A percentile compares a stretch with the other conserved stretches of the same genome.
phyloP scores from a whole-genome alignment of 1,139 yeast species.

The Schwanniomyces etchellsii region DNA sequence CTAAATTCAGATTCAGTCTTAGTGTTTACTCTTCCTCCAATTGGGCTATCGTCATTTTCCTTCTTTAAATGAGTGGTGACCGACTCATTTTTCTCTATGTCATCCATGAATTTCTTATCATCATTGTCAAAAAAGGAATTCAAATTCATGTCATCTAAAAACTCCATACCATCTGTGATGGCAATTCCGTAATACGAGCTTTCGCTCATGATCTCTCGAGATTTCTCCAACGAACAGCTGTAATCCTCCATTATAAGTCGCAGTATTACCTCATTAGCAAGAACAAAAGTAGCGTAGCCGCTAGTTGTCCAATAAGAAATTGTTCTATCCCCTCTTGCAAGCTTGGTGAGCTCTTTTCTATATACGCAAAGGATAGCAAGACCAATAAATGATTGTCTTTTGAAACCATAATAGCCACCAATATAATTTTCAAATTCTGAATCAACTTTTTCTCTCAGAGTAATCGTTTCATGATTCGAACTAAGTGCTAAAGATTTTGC shows the following conservation, averaged over 20 bases:
- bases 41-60: too few relatives aligned
- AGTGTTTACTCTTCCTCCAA: too few relatives aligned
- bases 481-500: slow-evolving; percentile 36
- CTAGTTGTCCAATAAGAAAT: slow-evolving; percentile 57
- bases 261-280: slow-evolving; percentile 60
- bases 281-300: slow-evolving; percentile 51
- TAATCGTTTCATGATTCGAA: slow-evolving; percentile 39
- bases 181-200: slow-evolving; percentile 55
- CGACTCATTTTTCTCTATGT: too few relatives aligned
- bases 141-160: slow-evolving; percentile 23
- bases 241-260: slow-evolving; percentile 47
- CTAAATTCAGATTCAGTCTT: too few relatives aligned
- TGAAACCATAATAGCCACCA: slow-evolving; percentile 62
- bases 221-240: slow-evolving; percentile 28
- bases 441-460: slow-evolving; percentile 41
- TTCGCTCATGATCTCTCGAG: slow-evolving; percentile 37
- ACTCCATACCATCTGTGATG: slow-evolving; percentile 35
- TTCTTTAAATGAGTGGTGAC: too few relatives aligned
- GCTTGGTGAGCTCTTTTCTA: slow-evolving; percentile 19
- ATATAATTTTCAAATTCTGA: slow-evolving; percentile 42
- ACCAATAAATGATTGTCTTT: slow-evolving; percentile 50
- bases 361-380: slow-evolving; percentile 24
- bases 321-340: slow-evolving; percentile 30
- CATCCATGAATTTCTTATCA: slow-evolving; percentile 7
- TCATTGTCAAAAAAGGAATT: slow-evolving; percentile 13